These are phyloP conservation scores for Nymphaea colorata DNA, from an alignment of 164 flowering plant species.

Conservation along the genomic window DNA sequence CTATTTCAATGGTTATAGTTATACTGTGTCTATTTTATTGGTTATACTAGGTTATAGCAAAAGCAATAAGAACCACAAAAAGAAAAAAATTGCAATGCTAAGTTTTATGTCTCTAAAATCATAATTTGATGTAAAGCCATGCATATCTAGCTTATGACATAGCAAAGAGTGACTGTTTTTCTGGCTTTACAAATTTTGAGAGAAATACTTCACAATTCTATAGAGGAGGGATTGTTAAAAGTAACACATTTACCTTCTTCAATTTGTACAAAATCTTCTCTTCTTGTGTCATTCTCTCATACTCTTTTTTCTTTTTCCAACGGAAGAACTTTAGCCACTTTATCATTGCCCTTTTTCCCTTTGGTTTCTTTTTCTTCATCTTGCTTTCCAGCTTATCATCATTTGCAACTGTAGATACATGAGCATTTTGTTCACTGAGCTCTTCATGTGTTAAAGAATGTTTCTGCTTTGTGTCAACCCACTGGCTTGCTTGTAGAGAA, in stretches of 20 bases:
- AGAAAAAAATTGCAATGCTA: no score
- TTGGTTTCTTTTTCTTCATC: conserved; percentile 65
- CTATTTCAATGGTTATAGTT: no score
- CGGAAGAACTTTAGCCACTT: conserved; percentile 89
- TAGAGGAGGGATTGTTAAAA: not conserved
- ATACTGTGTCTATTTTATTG: no score
- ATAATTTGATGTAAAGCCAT: no score
- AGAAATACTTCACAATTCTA: no score
- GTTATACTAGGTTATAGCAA: no score
- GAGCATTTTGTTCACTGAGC: conserved; percentile 10
- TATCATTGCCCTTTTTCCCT: conserved; percentile 92
- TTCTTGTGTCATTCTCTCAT: conserved; percentile 80
- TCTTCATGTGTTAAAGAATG: conserved; percentile 11
- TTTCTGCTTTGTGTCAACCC: conserved; percentile 28
- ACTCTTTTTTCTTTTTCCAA: conserved; percentile 86
- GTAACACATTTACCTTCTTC: conserved; percentile 40
- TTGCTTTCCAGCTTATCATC: conserved; percentile 19
- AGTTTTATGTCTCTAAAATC: no score
- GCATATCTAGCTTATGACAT: no score
- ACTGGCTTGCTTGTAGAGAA: conserved; percentile 5
- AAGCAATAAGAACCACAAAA: no score
- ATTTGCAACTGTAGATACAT: conserved; percentile 7
- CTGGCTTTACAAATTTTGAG: no score
- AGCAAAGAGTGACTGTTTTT: no score
- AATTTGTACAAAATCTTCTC: conserved; percentile 75